Percentiles rank a stretch among this genome's conserved stretches.
Evolutionary conservation across 345 rosid species (phyloP).

Genomic region (Nephelium lappaceum): DNA sequence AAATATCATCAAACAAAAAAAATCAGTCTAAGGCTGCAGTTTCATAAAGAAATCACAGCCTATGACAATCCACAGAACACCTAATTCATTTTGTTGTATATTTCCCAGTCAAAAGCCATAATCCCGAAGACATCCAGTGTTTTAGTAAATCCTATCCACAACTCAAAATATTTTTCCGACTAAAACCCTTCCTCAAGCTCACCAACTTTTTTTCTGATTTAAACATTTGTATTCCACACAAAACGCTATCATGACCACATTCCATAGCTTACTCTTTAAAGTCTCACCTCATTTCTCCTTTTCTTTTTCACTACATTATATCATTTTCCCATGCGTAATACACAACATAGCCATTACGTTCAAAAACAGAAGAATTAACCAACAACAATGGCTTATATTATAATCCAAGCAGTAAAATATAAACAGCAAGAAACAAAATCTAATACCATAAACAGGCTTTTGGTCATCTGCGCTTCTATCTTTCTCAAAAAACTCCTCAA

Average conservation of each 20-base stretch:
- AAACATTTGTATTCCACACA: neutral
- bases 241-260: neutral
- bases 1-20: neutral
- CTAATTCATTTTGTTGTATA: neutral
- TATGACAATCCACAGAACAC: neutral
- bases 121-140: neutral
- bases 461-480: slow-evolving; percentile 72
- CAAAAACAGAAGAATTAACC: neutral
- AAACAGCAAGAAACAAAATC: neutral
- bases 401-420: neutral
- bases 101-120: neutral
- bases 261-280: neutral
- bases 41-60: neutral
- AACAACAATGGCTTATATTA: neutral
- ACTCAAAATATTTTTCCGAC: neutral
- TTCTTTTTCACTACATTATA: neutral
- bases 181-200: neutral
- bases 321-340: neutral
- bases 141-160: neutral
- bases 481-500: slow-evolving; percentile 81
- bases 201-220: neutral
- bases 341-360: neutral
- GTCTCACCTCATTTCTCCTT: neutral
- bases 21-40: neutral
- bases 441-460: slow-evolving; percentile 74